A percentile compares a stretch with the other conserved stretches of the same genome.
Evolutionary conservation across 2,329 filamentous ascomycete genomes (phyloP).

Genomic region (Stagonosporopsis rhizophila): DNA sequence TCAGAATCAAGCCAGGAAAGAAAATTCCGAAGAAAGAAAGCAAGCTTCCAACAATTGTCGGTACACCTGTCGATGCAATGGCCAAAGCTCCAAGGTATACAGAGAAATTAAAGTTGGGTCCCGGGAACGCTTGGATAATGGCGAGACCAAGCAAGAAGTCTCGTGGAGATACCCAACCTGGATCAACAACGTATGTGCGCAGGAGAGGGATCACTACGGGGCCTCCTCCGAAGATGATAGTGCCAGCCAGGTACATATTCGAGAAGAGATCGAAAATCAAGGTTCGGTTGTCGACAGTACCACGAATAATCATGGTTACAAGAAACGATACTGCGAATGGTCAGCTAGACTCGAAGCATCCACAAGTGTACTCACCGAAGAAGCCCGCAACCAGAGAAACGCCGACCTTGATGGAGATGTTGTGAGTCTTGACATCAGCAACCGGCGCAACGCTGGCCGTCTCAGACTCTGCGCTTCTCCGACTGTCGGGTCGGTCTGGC

Average conservation of each 20-base stretch:
- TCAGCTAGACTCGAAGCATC: neutral
- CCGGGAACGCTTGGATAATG: conserved; percentile 73
- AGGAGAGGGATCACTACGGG: conserved; percentile 56
- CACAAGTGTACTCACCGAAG: conserved; percentile 49
- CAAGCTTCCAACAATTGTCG: conserved; percentile 46
- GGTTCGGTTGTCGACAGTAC: conserved; percentile 50
- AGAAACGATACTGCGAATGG: conserved; percentile 59
- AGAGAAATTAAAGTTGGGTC: conserved; percentile 65
- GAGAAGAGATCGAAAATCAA: conserved; percentile 69
- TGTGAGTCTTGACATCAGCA: conserved; percentile 41
- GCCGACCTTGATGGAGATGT: conserved; percentile 49
- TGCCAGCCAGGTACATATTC: conserved; percentile 77
- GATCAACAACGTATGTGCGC: conserved; percentile 62
- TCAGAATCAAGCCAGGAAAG: conserved; percentile 48
- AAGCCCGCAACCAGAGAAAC: conserved; percentile 55
- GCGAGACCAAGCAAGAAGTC: conserved; percentile 78
- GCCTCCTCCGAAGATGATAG: conserved; percentile 59
- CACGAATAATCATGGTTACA: conserved; percentile 60
- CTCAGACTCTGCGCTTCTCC: conserved; percentile 4
- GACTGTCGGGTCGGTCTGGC: conserved; percentile 10
- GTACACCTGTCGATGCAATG: conserved; percentile 35
- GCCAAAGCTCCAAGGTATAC: conserved; percentile 53
- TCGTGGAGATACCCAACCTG: conserved; percentile 72
- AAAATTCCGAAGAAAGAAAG: conserved; percentile 53
- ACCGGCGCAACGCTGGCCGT: neutral